phyloP scores from a whole-genome alignment of 2,329 filamentous ascomycete genomes.

The Penicillium hesseltinei region DNA sequence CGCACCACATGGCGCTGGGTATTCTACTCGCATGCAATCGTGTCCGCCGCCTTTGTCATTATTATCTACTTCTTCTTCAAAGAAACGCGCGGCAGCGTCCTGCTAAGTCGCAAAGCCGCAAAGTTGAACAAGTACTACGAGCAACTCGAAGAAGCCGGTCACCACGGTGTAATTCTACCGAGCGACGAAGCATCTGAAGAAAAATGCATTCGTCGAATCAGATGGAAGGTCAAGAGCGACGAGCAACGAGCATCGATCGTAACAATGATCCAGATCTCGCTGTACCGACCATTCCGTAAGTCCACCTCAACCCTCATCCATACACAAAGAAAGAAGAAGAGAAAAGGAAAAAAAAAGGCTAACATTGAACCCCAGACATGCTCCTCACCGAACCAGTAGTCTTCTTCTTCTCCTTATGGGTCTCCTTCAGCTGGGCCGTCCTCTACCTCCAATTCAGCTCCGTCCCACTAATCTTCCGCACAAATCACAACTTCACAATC shows the following conservation, averaged over 20 bases:
- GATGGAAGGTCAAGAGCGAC: constrained; percentile 78
- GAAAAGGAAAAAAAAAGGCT: neutral
- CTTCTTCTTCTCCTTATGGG: constrained; percentile 78
- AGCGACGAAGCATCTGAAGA: constrained; percentile 27
- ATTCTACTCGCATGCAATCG: constrained; percentile 80
- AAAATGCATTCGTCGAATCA: constrained; percentile 54
- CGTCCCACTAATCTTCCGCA: constrained; percentile 72
- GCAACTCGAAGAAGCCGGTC: constrained; percentile 64
- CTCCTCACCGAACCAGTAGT: constrained; percentile 64
- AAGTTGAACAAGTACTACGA: constrained; percentile 78
- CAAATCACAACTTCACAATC: constrained; percentile 65
- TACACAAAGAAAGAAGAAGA: neutral
- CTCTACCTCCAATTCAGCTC: constrained; percentile 82
- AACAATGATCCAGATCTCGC: constrained; percentile 70
- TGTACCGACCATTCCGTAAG: constrained; percentile 71
- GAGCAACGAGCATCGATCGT: constrained; percentile 68
- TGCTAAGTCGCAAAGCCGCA: constrained; percentile 72
- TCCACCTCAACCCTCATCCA: constrained; percentile 2
- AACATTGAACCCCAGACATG: constrained; percentile 42
- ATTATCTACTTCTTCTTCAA: constrained; percentile 69
- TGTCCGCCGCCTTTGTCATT: constrained; percentile 61
- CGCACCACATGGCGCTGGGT: constrained; percentile 77
- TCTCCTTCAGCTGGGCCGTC: constrained; percentile 84
- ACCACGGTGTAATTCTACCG: constrained; percentile 53
- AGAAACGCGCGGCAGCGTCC: constrained; percentile 77